phyloP scores from a whole-genome alignment of 2,329 filamentous ascomycete species.

The Penicillium sp. region DNA sequence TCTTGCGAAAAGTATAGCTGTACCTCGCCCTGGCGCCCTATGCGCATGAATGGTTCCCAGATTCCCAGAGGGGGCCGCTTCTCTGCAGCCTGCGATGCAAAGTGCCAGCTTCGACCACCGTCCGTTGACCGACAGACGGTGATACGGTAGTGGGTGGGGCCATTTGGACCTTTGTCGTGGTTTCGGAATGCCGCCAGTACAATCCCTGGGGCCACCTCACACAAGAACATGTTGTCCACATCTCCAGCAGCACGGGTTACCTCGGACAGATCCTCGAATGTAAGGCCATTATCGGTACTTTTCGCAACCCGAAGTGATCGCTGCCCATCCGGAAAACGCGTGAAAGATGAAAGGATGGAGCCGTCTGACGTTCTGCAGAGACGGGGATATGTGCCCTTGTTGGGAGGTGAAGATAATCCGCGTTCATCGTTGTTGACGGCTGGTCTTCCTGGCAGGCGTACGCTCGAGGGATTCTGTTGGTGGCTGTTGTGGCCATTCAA shows the following conservation, averaged over 20 bases:
- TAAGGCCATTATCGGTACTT: conserved; percentile 44
- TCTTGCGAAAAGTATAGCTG: conserved; percentile 50
- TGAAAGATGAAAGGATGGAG: conserved; percentile 47
- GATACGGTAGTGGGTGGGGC: conserved; percentile 47
- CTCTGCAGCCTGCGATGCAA: conserved; percentile 46
- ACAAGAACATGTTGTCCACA: conserved; percentile 48
- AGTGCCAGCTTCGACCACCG: conserved; percentile 45
- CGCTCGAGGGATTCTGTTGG: conserved; percentile 4
- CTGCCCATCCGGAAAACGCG: conserved; percentile 37
- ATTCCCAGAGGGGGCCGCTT: conserved; percentile 40
- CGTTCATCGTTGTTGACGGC: conserved; percentile 34
- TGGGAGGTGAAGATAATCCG: conserved; percentile 34
- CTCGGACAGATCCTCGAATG: conserved; percentile 44
- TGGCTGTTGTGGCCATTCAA: conserved; percentile 16
- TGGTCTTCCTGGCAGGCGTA: conserved; percentile 10
- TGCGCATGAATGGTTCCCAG: conserved; percentile 52
- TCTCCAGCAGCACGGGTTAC: conserved; percentile 45
- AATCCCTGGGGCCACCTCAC: conserved; percentile 37
- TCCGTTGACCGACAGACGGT: conserved; percentile 49
- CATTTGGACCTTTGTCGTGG: conserved; percentile 40
- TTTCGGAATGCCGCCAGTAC: conserved; percentile 51
- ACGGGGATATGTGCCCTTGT: conserved; percentile 48
- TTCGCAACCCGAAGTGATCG: conserved; percentile 45
- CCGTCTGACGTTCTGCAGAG: conserved; percentile 46
- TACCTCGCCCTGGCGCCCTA: conserved; percentile 38